These are phyloP conservation scores for Prunus mira DNA, from an alignment of 306 rosid genomes.

Conservation along the genomic window DNA sequence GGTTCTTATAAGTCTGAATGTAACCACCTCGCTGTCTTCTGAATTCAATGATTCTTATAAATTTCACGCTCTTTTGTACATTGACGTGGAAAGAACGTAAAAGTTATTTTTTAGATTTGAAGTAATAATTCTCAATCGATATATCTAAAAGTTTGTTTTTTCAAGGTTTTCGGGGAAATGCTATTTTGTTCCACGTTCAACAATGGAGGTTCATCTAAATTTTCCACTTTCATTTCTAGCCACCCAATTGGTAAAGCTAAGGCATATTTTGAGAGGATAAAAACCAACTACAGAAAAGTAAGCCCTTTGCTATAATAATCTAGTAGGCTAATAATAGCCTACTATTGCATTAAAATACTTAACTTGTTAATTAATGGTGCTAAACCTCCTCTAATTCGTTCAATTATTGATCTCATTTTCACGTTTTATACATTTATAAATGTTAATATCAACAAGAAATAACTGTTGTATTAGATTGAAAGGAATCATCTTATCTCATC, in stretches of 20 bases:
- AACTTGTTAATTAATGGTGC: no score
- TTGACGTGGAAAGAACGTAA: no score
- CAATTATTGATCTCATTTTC: background rate
- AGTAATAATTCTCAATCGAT: background rate
- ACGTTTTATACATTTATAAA: background rate
- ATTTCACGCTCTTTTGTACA: no score
- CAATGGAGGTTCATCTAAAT: background rate
- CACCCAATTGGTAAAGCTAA: background rate
- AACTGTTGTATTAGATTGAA: background rate
- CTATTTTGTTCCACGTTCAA: background rate
- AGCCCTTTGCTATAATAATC: background rate
- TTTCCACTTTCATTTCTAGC: slow-evolving; percentile 1
- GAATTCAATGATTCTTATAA: no score
- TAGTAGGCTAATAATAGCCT: background rate
- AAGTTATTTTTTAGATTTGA: background rate
- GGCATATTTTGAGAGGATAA: background rate
- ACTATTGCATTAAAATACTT: background rate
- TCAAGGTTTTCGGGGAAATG: background rate
- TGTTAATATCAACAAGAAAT: background rate
- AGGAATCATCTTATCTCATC: background rate
- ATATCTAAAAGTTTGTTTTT: background rate
- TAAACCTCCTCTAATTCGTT: background rate
- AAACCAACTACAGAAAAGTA: background rate
- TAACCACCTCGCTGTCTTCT: no score
- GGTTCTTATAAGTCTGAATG: background rate